These are phyloP conservation scores for Monosporascus sp. DNA, from an alignment of 2,329 filamentous ascomycete genomes.

Conservation along the genomic window DNA sequence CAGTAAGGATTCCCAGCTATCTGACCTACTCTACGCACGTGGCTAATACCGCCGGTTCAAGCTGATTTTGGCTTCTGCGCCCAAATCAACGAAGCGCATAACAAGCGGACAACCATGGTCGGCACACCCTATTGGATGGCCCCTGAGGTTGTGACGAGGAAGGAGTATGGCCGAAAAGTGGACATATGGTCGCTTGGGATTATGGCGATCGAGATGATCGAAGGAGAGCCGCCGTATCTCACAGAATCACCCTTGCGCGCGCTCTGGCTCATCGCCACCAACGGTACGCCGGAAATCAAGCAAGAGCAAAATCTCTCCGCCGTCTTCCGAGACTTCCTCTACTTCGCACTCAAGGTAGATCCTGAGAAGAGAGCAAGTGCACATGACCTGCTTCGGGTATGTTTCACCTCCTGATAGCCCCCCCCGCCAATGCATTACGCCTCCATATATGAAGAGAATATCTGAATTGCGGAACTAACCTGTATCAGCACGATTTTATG, in stretches of 20 bases:
- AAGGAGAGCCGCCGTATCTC: slow-evolving; percentile 93
- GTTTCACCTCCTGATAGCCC: slow-evolving; percentile 33
- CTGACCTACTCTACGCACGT: not conserved
- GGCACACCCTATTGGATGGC: slow-evolving; percentile 99
- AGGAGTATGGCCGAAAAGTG: slow-evolving; percentile 97
- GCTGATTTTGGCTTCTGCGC: slow-evolving; percentile 98
- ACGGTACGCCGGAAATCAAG: slow-evolving; percentile 92
- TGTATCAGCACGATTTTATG: slow-evolving; percentile 71
- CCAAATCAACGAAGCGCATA: slow-evolving; percentile 94
- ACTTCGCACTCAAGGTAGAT: slow-evolving; percentile 91
- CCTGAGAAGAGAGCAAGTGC: slow-evolving; percentile 95
- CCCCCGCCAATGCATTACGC: slow-evolving; percentile 6
- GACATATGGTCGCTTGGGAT: slow-evolving; percentile 98
- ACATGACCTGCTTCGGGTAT: slow-evolving; percentile 85
- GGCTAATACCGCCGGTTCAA: slow-evolving; percentile 31
- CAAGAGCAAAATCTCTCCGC: slow-evolving; percentile 77
- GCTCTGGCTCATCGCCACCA: slow-evolving; percentile 93
- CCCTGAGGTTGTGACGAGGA: slow-evolving; percentile 92
- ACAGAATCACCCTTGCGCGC: slow-evolving; percentile 92
- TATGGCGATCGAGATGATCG: slow-evolving; percentile 99
- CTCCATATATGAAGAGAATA: not conserved
- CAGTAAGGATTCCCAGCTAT: slow-evolving; percentile 53
- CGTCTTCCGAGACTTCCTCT: slow-evolving; percentile 86
- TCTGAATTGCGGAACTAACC: slow-evolving; percentile 13
- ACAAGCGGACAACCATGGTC: slow-evolving; percentile 98